Conservation (phyloP, 768 basidiomycete species). For the Termitomyces sp. region DNA sequence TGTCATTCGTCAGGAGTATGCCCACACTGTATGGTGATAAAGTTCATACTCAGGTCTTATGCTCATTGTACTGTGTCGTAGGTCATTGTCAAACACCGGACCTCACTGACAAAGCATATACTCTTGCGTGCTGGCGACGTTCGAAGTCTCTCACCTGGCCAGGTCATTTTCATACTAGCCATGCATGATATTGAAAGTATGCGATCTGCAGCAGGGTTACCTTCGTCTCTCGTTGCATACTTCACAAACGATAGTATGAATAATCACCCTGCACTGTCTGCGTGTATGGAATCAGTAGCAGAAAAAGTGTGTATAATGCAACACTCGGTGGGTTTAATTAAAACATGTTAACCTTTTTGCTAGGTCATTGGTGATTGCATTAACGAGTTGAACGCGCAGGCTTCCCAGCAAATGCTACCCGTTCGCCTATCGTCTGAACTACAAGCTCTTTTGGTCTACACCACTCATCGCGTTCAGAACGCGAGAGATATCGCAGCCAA, state of each 20-base stretch:
- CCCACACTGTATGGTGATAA: conserved; percentile 51
- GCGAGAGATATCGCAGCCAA: conserved; percentile 78
- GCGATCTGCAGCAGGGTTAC: conserved; percentile 73
- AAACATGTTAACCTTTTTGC: neutral
- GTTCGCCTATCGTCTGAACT: conserved; percentile 66
- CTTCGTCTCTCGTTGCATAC: conserved; percentile 80
- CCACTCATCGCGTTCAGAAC: conserved; percentile 79
- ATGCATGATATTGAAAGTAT: conserved; percentile 88
- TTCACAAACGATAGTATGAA: conserved; percentile 87
- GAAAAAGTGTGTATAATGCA: conserved; percentile 53
- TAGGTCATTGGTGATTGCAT: conserved; percentile 80
- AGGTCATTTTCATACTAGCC: conserved; percentile 78
- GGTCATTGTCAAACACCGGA: conserved; percentile 69
- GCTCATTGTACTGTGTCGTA: conserved; percentile 22
- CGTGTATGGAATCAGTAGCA: conserved; percentile 82
- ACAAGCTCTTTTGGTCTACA: conserved; percentile 64
- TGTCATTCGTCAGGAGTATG: conserved; percentile 82
- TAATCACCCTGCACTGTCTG: conserved; percentile 54
- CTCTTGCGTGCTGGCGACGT: conserved; percentile 64
- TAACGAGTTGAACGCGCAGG: conserved; percentile 64
- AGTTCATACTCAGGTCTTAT: neutral
- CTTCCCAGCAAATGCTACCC: conserved; percentile 77
- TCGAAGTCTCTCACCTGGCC: conserved; percentile 71
- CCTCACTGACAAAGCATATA: conserved; percentile 58
- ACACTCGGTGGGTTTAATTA: neutral